Evolutionary conservation across 495 filamentous ascomycete species (phyloP).

Genomic region (Thermochaetoides thermophila): DNA sequence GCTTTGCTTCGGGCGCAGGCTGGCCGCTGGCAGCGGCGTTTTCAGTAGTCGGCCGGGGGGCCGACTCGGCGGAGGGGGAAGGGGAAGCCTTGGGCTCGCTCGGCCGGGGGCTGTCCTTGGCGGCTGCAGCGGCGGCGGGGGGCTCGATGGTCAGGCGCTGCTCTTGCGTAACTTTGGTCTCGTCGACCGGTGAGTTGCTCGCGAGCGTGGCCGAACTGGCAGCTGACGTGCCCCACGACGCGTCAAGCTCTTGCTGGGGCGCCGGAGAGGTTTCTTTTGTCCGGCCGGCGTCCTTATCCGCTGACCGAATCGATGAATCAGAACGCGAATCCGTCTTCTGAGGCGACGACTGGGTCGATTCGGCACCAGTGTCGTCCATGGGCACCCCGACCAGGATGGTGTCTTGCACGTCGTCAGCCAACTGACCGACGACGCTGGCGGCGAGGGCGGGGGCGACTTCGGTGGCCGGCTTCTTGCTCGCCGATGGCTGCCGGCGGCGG

Average conservation of each 20-base stretch:
- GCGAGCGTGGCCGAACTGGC: too few relatives aligned
- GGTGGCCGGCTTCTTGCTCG: constrained; percentile 17
- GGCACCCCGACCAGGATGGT: constrained; percentile 33
- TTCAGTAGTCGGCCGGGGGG: neutral
- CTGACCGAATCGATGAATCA: constrained; percentile 8
- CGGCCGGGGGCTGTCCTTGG: too few relatives aligned
- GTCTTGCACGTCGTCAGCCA: constrained; percentile 30
- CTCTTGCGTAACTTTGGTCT: too few relatives aligned
- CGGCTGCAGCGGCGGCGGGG: too few relatives aligned
- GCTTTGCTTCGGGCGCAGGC: neutral
- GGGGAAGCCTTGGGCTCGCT: too few relatives aligned
- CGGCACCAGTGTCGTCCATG: constrained; percentile 12
- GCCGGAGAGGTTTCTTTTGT: constrained; percentile 6
- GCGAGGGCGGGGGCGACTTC: constrained; percentile 16
- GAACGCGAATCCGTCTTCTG: constrained; percentile 11
- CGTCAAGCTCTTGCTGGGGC: too few relatives aligned
- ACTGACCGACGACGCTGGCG: constrained; percentile 17
- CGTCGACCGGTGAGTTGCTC: too few relatives aligned
- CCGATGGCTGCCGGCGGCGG: constrained; percentile 22
- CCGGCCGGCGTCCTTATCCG: constrained; percentile 5
- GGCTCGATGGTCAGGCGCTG: too few relatives aligned
- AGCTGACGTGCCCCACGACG: too few relatives aligned
- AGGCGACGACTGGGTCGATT: constrained; percentile 12
- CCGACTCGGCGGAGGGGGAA: too few relatives aligned
- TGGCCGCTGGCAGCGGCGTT: neutral